phyloP scores from a whole-genome alignment of 805 yeast species.

The Yamadazyma insecticola region DNA sequence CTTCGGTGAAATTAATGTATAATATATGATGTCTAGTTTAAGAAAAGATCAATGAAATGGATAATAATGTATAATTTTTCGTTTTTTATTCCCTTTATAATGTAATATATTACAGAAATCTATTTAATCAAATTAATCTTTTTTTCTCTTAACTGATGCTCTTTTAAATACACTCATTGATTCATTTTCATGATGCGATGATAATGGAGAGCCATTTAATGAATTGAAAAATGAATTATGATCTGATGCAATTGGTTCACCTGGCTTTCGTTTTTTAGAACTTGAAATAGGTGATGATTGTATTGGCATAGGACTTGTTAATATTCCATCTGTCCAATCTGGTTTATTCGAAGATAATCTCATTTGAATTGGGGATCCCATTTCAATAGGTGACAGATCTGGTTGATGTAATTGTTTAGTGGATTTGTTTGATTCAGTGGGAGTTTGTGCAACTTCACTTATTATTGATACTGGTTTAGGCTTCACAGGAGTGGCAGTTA shows the following conservation, averaged over 20 bases:
- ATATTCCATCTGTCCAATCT: neutral
- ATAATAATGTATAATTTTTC: constrained; percentile 1
- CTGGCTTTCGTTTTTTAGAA: constrained; percentile 18
- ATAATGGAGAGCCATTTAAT: constrained; percentile 15
- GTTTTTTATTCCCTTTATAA: constrained; percentile 1
- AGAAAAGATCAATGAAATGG: neutral
- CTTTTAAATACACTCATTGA: no score
- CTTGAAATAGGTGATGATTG: constrained; percentile 9
- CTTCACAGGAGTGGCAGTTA: constrained; percentile 24
- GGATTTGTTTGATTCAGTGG: neutral
- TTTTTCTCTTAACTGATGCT: no score
- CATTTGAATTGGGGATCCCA: neutral
- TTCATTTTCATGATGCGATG: no score
- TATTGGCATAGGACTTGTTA: neutral
- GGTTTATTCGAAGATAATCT: constrained; percentile 1
- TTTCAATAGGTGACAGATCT: constrained; percentile 2
- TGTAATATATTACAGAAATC: no score
- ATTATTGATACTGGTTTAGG: constrained; percentile 1
- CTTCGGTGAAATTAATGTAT: constrained; percentile 54
- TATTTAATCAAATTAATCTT: no score
- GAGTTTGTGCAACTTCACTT: neutral
- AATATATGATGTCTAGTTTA: constrained; percentile 3
- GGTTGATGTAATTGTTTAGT: constrained; percentile 1
- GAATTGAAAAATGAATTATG: constrained; percentile 35
- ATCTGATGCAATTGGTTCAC: constrained; percentile 29